Conservation (phyloP, 129 eudicot species). For the Oenanthe sinensis region DNA sequence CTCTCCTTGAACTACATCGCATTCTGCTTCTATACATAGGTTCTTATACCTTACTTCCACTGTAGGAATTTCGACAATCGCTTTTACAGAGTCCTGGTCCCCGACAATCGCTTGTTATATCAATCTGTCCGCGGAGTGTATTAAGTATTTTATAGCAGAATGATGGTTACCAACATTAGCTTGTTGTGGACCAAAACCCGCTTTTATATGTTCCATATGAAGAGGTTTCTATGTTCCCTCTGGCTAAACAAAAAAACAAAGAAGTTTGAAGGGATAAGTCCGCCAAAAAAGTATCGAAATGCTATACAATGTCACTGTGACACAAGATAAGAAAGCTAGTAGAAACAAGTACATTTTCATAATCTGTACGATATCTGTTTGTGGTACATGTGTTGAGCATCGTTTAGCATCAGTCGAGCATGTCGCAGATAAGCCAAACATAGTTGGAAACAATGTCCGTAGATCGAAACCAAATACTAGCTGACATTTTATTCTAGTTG, state of each 20-base stretch:
- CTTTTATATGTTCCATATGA: neutral
- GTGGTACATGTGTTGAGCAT: neutral
- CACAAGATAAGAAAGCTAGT: neutral
- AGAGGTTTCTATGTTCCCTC: neutral
- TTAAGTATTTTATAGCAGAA: too few relatives aligned
- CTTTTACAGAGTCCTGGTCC: too few relatives aligned
- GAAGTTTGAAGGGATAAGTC: neutral
- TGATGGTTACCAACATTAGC: too few relatives aligned
- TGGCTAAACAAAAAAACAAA: neutral
- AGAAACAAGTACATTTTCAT: neutral
- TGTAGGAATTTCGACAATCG: constrained; percentile 4
- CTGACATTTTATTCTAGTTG: neutral
- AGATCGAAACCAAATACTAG: neutral
- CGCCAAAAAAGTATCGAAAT: neutral
- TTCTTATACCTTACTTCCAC: constrained; percentile 11
- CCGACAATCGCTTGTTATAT: too few relatives aligned
- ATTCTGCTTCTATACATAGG: constrained; percentile 4
- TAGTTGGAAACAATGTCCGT: neutral
- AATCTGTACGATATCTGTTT: neutral
- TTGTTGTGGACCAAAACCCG: too few relatives aligned
- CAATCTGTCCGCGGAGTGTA: too few relatives aligned
- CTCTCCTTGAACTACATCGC: constrained; percentile 4
- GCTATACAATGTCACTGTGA: neutral
- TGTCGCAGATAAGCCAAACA: neutral
- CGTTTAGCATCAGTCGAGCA: neutral